Conservation (phyloP, 139 green algal genomes). For the Chlamydomonas sphaeroides region DNA sequence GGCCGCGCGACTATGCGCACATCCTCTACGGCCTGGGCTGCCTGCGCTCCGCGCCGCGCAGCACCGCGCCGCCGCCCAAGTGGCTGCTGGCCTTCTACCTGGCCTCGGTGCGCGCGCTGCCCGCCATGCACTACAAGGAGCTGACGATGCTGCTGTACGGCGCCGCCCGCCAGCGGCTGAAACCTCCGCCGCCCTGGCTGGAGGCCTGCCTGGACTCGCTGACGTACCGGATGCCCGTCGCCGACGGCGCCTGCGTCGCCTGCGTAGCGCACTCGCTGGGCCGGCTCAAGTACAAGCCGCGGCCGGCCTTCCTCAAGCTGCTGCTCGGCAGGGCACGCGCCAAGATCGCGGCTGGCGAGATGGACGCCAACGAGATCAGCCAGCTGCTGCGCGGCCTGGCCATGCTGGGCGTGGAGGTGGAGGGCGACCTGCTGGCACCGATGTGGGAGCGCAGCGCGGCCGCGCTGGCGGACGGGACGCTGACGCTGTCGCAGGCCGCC, state of each 20-base stretch:
- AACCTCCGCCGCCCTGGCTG: conserved; percentile 25
- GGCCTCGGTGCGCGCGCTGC: background rate
- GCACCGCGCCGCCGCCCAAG: background rate
- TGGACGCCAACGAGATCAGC: conserved; percentile 18
- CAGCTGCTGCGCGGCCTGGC: conserved; percentile 20
- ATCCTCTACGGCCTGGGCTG: conserved; percentile 22
- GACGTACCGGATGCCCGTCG: background rate
- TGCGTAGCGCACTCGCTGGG: conserved; percentile 1
- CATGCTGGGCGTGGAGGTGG: conserved; percentile 3
- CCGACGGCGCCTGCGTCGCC: background rate
- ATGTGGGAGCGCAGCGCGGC: conserved; percentile 11
- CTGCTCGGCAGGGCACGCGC: background rate
- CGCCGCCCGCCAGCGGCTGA: background rate
- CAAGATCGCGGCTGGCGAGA: background rate
- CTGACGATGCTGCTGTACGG: conserved; percentile 28
- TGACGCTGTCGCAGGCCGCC: background rate
- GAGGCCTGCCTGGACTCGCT: background rate
- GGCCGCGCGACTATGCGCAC: background rate
- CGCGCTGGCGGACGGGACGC: background rate
- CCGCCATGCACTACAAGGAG: background rate
- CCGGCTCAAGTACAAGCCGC: conserved; percentile 30
- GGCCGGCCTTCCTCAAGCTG: background rate
- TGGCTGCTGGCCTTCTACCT: conserved; percentile 29
- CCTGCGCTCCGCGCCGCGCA: no score
- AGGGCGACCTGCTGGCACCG: conserved; percentile 10